These are phyloP conservation scores for Kwoniella heveanensis DNA, from an alignment of 768 basidiomycete species.

Conservation along the genomic window DNA sequence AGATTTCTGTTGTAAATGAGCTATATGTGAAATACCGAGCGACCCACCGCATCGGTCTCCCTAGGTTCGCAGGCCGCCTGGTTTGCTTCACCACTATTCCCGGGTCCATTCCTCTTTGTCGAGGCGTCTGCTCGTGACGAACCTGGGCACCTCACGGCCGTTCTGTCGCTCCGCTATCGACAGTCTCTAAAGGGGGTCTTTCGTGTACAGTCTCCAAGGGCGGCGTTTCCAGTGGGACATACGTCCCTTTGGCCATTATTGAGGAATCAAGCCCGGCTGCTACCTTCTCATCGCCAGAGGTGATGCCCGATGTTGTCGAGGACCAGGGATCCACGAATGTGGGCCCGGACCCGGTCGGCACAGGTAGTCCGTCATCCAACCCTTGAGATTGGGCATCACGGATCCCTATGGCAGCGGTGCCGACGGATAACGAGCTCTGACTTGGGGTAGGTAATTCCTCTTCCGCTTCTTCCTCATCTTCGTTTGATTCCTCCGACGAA, in stretches of 20 bases:
- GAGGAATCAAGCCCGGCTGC: not conserved
- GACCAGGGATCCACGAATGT: slow-evolving; percentile 23
- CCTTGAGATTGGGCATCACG: not conserved
- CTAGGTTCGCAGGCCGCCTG: too few relatives aligned
- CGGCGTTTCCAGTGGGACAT: slow-evolving; percentile 25
- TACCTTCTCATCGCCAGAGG: not conserved
- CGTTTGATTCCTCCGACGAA: slow-evolving; percentile 15
- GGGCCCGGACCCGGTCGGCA: too few relatives aligned
- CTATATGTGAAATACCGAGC: too few relatives aligned
- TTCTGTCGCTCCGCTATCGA: slow-evolving; percentile 26
- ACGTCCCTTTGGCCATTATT: not conserved
- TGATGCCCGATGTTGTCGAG: not conserved
- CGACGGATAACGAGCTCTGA: not conserved
- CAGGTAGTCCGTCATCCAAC: not conserved
- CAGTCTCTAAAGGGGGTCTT: slow-evolving; percentile 26
- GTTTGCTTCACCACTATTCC: too few relatives aligned
- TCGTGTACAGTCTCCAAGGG: slow-evolving; percentile 19
- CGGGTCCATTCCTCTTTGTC: too few relatives aligned
- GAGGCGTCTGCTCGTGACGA: too few relatives aligned
- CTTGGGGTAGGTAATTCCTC: slow-evolving; percentile 14
- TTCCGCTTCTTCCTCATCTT: slow-evolving; percentile 14
- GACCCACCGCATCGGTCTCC: too few relatives aligned
- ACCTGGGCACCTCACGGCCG: not conserved
- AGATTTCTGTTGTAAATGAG: too few relatives aligned
- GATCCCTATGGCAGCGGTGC: not conserved